A percentile compares a stretch with the other conserved stretches of the same genome.
Evolutionary conservation across 2,329 filamentous ascomycete species (phyloP).

Genomic region (Clonostachys rosea): DNA sequence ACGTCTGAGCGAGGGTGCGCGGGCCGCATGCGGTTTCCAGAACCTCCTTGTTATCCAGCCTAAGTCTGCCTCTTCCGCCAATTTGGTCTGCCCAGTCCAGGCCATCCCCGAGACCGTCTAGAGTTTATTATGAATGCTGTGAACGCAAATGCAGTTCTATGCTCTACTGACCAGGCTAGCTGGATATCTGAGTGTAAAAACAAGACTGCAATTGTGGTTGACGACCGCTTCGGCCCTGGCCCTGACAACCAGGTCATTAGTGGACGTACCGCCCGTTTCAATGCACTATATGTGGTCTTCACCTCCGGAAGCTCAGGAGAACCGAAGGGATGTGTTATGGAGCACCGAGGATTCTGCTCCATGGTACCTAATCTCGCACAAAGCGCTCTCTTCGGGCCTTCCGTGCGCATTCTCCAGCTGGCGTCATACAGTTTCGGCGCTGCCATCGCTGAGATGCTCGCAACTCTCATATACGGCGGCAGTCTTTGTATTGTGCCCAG

Average conservation of each 20-base stretch:
- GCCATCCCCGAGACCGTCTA: neutral
- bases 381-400: conserved; percentile 9
- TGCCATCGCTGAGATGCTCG: conserved; percentile 14
- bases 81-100: too few relatives aligned
- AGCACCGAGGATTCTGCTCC: conserved; percentile 9
- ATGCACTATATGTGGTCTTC: conserved; percentile 4
- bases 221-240: neutral
- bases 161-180: neutral
- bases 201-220: neutral
- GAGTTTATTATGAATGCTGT: neutral
- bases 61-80: neutral
- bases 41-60: conserved; percentile 9
- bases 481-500: conserved; percentile 30
- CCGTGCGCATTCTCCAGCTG: conserved; percentile 21
- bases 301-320: conserved; percentile 13
- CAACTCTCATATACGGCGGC: conserved; percentile 12
- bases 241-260: neutral
- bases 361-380: conserved; percentile 9
- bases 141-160: neutral
- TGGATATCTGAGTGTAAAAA: neutral
- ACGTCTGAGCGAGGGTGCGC: neutral
- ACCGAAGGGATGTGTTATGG: conserved; percentile 12
- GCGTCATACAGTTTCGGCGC: conserved; percentile 22
- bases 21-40: conserved; percentile 5
- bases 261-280: too few relatives aligned